phyloP scores from a whole-genome alignment of 441 rosid genomes.

The Caryocar brasiliense region DNA sequence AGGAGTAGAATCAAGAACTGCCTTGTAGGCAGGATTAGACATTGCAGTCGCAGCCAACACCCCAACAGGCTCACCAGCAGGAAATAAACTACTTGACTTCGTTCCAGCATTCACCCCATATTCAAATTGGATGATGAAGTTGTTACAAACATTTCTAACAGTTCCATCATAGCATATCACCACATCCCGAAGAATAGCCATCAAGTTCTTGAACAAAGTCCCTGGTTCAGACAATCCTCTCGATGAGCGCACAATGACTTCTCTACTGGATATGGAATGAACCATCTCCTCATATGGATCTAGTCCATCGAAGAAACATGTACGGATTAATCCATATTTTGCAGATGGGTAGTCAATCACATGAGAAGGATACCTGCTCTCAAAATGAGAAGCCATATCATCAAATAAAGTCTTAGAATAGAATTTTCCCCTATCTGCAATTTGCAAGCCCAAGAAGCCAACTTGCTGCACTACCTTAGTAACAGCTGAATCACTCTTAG shows the following conservation, averaged over 20 bases:
- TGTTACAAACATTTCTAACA: constrained; percentile 75
- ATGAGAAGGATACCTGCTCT: constrained; percentile 43
- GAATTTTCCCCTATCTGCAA: constrained; percentile 66
- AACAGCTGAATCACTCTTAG: constrained; percentile 65
- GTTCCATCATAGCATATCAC: constrained; percentile 87
- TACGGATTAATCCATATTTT: constrained; percentile 56
- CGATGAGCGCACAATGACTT: constrained; percentile 82
- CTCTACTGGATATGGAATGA: constrained; percentile 74
- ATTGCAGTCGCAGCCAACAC: constrained; percentile 96
- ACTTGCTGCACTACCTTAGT: constrained; percentile 63
- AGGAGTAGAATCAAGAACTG: constrained; percentile 89
- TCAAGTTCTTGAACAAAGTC: constrained; percentile 80
- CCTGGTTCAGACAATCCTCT: constrained; percentile 95
- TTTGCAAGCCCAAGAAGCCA: constrained; percentile 72
- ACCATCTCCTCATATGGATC: constrained; percentile 89
- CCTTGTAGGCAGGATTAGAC: constrained; percentile 97
- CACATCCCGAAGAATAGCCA: constrained; percentile 94
- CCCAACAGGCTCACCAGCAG: constrained; percentile 96
- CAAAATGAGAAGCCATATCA: constrained; percentile 59
- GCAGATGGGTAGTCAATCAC: constrained; percentile 51
- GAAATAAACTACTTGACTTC: constrained; percentile 40
- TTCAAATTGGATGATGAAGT: constrained; percentile 73
- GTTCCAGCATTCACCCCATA: constrained; percentile 49
- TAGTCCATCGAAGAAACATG: constrained; percentile 73
- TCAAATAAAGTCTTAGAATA: constrained; percentile 72